Evolutionary conservation across 1,284 basidiomycete species (phyloP), one percentile per base, ranked within the genome.

Genomic region (Ceratobasidium sp.): DNA sequence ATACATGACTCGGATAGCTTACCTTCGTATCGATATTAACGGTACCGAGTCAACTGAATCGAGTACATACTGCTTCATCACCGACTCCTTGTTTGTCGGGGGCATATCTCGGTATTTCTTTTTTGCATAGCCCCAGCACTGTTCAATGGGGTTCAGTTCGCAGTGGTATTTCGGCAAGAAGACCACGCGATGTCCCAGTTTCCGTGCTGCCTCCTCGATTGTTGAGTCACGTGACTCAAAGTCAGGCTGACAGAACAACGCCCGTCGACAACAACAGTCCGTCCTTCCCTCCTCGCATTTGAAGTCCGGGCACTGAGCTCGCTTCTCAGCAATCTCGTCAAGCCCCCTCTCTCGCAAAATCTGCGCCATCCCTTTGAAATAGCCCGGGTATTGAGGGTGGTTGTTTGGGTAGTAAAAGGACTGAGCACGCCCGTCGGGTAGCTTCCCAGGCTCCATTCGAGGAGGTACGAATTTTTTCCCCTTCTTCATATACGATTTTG

Each of bases 321-420:
- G 27, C 22, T 47, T 55, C 17, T 45, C 42, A 4, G 64, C 35
- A 5, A 55, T 45, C 8, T 65, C 12, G 3, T 1, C 7, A n/a
- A 55, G 35, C 0, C 64, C 64, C 13, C 42, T 38, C 52, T 68
- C 52, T 8, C 40, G 27, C 17, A 68, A 25, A 5, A 68, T 45
- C 40, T 55, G 3, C 3, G 52, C 52, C 52, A 68, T 68, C 77
- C 76, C 3, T 74, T 76, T 58, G 74, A 72, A 27, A n/a, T 34
- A 50, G 6, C 77, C 76, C 2, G 74, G 75, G 56, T 74, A 72
- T 1, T 50, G 72, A 15, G 77, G 75, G 67, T 79, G 78, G 57
- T 79, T 57, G 40, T 76, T 72, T 0, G 72, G 69, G 60, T 72
- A 79, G 68, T 78, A 79, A 29, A 80, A 73, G 8, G 52, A n/a